phyloP scores from a whole-genome alignment of 2,329 filamentous ascomycete species.

The Trichophaea hybrida region DNA sequence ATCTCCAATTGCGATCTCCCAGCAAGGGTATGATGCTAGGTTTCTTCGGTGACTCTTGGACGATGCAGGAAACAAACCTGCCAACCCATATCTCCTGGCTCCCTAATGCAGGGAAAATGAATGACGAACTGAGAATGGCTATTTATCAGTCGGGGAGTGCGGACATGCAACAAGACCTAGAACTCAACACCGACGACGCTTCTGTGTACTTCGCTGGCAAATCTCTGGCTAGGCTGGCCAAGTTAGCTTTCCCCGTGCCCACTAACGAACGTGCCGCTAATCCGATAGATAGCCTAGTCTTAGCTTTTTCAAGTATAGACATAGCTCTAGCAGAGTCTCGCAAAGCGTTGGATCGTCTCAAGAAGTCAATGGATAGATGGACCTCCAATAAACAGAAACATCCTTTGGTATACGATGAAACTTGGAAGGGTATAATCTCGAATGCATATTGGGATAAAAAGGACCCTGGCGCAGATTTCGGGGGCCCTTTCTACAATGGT shows the following conservation, averaged over 20 bases:
- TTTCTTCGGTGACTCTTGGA: slow-evolving; percentile 60
- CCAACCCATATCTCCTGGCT: slow-evolving; percentile 53
- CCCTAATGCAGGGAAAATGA: slow-evolving; percentile 9
- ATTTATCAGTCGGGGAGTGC: slow-evolving; percentile 48
- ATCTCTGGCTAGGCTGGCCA: slow-evolving; percentile 62
- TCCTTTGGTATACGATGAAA: slow-evolving; percentile 50
- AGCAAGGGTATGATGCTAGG: slow-evolving; percentile 72
- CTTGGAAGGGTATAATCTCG: slow-evolving; percentile 72
- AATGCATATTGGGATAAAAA: slow-evolving; percentile 56
- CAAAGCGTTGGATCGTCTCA: slow-evolving; percentile 46
- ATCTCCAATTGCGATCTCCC: slow-evolving; percentile 56
- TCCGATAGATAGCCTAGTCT: slow-evolving; percentile 35
- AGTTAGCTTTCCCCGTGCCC: slow-evolving; percentile 35
- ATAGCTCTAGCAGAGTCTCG: slow-evolving; percentile 22
- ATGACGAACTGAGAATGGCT: slow-evolving; percentile 39
- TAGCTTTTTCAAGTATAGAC: slow-evolving; percentile 41
- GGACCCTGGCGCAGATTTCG: slow-evolving; percentile 64
- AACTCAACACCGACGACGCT: slow-evolving; percentile 55
- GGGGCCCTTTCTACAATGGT: slow-evolving; percentile 69
- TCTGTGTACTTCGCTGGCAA: slow-evolving; percentile 94
- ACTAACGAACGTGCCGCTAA: too few relatives aligned
- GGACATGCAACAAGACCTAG: slow-evolving; percentile 65
- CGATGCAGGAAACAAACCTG: slow-evolving; percentile 58
- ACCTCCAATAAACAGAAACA: slow-evolving; percentile 52
- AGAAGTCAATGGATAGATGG: slow-evolving; percentile 52